Conservation (phyloP, 1,139 yeast species). For the Pichia terricola region DNA sequence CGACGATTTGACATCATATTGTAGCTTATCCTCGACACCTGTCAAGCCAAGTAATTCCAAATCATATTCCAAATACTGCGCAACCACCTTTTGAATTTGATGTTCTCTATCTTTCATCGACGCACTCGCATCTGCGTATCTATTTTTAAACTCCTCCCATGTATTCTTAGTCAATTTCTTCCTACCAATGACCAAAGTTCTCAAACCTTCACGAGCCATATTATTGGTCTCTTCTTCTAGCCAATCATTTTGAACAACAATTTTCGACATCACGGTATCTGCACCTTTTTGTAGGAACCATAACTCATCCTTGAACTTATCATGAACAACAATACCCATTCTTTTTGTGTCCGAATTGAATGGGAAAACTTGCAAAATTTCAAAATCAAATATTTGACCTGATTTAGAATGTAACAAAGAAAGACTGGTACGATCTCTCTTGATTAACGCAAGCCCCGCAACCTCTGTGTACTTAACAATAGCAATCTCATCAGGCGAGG, state of each 20-base stretch:
- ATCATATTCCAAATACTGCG: constrained; percentile 68
- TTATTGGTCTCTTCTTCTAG: constrained; percentile 93
- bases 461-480: constrained; percentile 85
- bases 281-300: constrained; percentile 95
- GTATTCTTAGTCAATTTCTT: constrained; percentile 48
- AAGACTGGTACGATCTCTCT: constrained; percentile 73
- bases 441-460: constrained; percentile 71
- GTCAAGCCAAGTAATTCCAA: constrained; percentile 85
- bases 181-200: constrained; percentile 88
- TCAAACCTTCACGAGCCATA: constrained; percentile 96
- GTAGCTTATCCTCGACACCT: constrained; percentile 95
- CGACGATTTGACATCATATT: constrained; percentile 81
- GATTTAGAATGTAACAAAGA: constrained; percentile 58
- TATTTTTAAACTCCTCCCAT: constrained; percentile 54
- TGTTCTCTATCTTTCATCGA: constrained; percentile 73
- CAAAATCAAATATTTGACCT: constrained; percentile 44
- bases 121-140: constrained; percentile 64
- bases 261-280: constrained; percentile 84
- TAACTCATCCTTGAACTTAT: constrained; percentile 50
- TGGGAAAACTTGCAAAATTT: constrained; percentile 79
- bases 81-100: constrained; percentile 58
- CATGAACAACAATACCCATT: constrained; percentile 84
- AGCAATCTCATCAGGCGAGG: constrained; percentile 97
- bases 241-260: constrained; percentile 89
- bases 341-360: constrained; percentile 92